Base-by-base conservation (phyloP, 139 green algal species). In the Chlamydomonas sp. region DNA sequence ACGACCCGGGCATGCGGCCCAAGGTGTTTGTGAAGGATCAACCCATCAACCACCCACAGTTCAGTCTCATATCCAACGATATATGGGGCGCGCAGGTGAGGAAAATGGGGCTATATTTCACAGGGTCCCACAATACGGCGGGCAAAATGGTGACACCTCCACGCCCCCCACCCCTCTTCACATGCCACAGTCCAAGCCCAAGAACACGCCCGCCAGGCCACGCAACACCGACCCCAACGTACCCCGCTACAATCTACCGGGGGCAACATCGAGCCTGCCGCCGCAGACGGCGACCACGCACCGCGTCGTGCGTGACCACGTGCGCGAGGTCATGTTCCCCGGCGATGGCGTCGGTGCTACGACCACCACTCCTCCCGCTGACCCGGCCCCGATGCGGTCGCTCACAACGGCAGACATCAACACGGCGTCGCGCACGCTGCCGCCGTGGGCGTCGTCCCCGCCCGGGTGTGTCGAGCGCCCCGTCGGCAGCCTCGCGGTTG, bases 211-310 rank as follows among this genome's bases (percentile, higher is more conserved):
- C 8, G 20, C 58, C 3, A 49, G 36, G 26, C n/a, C 70, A 1
- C 69, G 75, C 13, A 35, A 60, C 57, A 80, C 75, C 6, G 49
- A 80, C 70, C 75, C 75, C 36, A 61, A 49, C 26, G 36, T 33
- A 1, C 75, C 75, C 3, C 10, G 10, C 16, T 80, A 80, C 58
- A 33, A 60, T 3, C 54, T 80, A 5, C 62, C 74, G 8, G n/a
- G n/a, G n/a, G n/a, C n/a, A n/a, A n/a, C n/a, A n/a, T n/a, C n/a
- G n/a, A n/a, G n/a, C n/a, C n/a, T n/a, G n/a, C n/a, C n/a, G n/a
- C n/a, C n/a, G n/a, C n/a, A n/a, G n/a, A n/a, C n/a, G n/a, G n/a
- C n/a, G n/a, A n/a, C n/a, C n/a, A n/a, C n/a, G n/a, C n/a, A n/a
- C n/a, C n/a, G n/a, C n/a, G n/a, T n/a, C n/a, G n/a, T n/a, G n/a